phyloP scores from a whole-genome alignment of 257 asterid species.

The Solanum neorickii region DNA sequence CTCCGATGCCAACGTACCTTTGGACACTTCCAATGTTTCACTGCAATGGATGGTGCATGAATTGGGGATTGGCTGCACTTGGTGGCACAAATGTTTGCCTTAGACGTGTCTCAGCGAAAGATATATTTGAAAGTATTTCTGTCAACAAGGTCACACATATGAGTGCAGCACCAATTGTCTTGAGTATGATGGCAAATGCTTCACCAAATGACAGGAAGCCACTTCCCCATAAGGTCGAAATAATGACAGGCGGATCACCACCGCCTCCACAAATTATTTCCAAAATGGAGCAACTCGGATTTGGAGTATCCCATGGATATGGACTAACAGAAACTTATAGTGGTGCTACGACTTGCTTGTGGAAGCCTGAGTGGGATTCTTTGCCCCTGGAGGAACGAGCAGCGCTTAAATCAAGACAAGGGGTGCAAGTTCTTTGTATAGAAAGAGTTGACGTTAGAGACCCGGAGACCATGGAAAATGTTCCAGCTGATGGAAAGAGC shows the following conservation, averaged over 20 bases:
- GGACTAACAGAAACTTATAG: slow-evolving; percentile 13
- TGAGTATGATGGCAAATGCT: slow-evolving; percentile 19
- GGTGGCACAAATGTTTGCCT: slow-evolving; percentile 25
- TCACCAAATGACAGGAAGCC: not conserved
- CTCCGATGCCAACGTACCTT: not conserved
- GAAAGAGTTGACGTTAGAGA: not conserved
- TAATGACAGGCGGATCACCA: slow-evolving; percentile 23
- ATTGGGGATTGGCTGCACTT: slow-evolving; percentile 22
- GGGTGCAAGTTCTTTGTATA: not conserved
- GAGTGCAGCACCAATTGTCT: slow-evolving; percentile 22
- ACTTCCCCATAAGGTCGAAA: slow-evolving; percentile 16
- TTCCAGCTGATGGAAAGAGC: not conserved
- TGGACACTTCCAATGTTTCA: slow-evolving; percentile 35
- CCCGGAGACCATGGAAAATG: not conserved
- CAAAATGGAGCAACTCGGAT: slow-evolving; percentile 20
- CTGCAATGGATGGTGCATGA: slow-evolving; percentile 26
- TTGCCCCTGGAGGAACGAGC: slow-evolving; percentile 5
- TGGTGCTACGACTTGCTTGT: slow-evolving; percentile 12
- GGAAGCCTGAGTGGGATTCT: slow-evolving; percentile 30
- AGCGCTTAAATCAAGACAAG: slow-evolving; percentile 15
- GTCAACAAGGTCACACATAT: slow-evolving; percentile 16
- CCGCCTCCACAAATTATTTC: slow-evolving; percentile 16
- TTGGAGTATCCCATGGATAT: slow-evolving; percentile 5
- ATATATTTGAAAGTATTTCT: slow-evolving; percentile 1
- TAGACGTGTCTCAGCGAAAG: slow-evolving; percentile 2